phyloP scores from a whole-genome alignment of 1,139 yeast genomes.

The Taphrina sp. region DNA sequence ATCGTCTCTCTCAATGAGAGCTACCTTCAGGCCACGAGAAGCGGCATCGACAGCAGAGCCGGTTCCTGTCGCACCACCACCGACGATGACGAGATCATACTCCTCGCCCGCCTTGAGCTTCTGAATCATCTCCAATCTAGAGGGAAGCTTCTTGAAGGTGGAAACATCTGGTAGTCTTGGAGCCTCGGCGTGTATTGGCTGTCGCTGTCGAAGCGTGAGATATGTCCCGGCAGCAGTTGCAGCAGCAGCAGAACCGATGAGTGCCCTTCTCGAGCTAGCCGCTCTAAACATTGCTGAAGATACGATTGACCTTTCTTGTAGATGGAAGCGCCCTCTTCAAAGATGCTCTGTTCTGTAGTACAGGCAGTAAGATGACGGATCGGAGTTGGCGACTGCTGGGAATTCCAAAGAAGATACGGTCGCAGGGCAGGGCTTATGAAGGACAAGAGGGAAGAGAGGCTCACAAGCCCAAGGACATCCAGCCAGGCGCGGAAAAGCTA shows the following conservation, averaged over 20 bases:
- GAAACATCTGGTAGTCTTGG: conserved; percentile 23
- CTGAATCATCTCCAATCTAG: conserved; percentile 19
- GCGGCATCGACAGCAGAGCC: conserved; percentile 93
- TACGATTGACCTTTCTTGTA: too few relatives aligned
- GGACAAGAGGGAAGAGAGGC: too few relatives aligned
- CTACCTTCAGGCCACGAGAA: conserved; percentile 85
- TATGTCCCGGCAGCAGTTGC: conserved; percentile 15
- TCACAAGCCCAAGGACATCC: too few relatives aligned
- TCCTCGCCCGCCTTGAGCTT: conserved; percentile 29
- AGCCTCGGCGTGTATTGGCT: conserved; percentile 23
- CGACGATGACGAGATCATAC: conserved; percentile 79
- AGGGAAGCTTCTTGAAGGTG: conserved; percentile 20
- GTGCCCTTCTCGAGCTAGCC: conserved; percentile 1
- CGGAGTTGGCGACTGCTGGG: too few relatives aligned
- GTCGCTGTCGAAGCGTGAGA: conserved; percentile 21
- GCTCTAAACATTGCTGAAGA: conserved; percentile 4
- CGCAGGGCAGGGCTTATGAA: too few relatives aligned
- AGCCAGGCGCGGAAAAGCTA: too few relatives aligned
- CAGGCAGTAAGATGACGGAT: too few relatives aligned
- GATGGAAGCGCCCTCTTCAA: too few relatives aligned
- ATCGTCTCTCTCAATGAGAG: conserved; percentile 80
- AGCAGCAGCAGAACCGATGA: conserved; percentile 22
- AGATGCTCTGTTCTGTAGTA: too few relatives aligned
- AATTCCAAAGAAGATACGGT: too few relatives aligned
- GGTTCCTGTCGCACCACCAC: conserved; percentile 96